phyloP scores from a whole-genome alignment of 768 basidiomycete genomes.

The Serendipita sp. region DNA sequence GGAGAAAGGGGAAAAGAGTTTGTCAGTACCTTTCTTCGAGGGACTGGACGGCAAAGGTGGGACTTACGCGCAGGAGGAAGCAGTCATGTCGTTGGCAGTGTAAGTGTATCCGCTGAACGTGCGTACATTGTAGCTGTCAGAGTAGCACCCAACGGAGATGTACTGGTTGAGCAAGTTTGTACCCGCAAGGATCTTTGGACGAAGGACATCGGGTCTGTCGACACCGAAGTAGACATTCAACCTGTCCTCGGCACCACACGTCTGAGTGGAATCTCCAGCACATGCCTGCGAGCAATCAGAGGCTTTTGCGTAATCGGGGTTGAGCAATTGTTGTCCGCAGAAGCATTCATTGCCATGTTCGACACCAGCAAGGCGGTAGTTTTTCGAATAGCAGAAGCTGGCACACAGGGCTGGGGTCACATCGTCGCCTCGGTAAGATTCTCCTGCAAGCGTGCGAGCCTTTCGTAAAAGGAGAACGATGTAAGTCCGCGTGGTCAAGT shows the following conservation, averaged over 20 bases:
- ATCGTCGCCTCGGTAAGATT: not conserved
- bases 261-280: not conserved
- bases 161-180: not conserved
- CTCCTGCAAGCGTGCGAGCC: not conserved
- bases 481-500: too few relatives aligned
- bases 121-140: not conserved
- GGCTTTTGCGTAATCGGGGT: not conserved
- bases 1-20: not conserved
- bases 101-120: not conserved
- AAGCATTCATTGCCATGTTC: slow-evolving; percentile 6
- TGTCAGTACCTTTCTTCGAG: too few relatives aligned
- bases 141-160: not conserved
- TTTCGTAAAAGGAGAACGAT: not conserved
- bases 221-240: not conserved
- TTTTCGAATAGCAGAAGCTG: not conserved
- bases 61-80: slow-evolving; percentile 1
- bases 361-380: slow-evolving; percentile 4
- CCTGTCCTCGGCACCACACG: not conserved
- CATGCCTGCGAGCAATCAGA: not conserved
- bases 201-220: not conserved
- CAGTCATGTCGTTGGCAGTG: not conserved
- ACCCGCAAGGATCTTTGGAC: not conserved
- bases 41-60: not conserved
- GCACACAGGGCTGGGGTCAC: not conserved
- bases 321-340: slow-evolving; percentile 3